A percentile compares a stretch with the other conserved stretches of the same genome.
Conservation (phyloP, 495 filamentous ascomycete genomes). For the Terfezia boudieri region DNA sequence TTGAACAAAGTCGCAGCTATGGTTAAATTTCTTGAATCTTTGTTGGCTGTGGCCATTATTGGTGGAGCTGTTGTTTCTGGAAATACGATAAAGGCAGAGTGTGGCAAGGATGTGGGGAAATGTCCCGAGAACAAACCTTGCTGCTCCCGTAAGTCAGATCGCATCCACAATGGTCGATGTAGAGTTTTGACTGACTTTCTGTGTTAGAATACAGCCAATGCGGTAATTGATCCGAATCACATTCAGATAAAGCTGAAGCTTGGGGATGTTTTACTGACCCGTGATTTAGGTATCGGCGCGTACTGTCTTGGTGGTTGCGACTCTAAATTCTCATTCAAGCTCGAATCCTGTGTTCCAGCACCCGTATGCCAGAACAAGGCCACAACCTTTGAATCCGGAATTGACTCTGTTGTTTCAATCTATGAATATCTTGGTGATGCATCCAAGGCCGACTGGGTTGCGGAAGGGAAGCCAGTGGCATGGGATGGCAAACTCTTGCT, state of each 20-base stretch:
- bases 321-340: conserved; percentile 49
- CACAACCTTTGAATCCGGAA: conserved; percentile 40
- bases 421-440: conserved; percentile 70
- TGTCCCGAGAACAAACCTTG: conserved; percentile 64
- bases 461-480: conserved; percentile 46
- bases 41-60: conserved; percentile 8
- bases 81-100: conserved; percentile 15
- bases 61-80: conserved; percentile 15
- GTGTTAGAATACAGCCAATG: conserved; percentile 73
- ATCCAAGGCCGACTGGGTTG: conserved; percentile 61
- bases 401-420: conserved; percentile 45
- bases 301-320: conserved; percentile 96
- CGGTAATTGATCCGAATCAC: conserved; percentile 11
- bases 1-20: background rate
- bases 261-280: background rate
- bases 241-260: background rate
- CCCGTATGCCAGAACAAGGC: conserved; percentile 56
- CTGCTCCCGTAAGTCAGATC: conserved; percentile 59
- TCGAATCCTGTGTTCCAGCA: conserved; percentile 69
- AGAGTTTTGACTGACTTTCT: conserved; percentile 3
- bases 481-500: conserved; percentile 46
- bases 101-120: conserved; percentile 34
- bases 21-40: conserved; percentile 19
- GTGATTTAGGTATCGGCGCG: conserved; percentile 45
- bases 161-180: conserved; percentile 1